These are phyloP conservation scores for Hebeloma cylindrosporum DNA, from an alignment of 768 basidiomycete genomes.

Conservation along the genomic window DNA sequence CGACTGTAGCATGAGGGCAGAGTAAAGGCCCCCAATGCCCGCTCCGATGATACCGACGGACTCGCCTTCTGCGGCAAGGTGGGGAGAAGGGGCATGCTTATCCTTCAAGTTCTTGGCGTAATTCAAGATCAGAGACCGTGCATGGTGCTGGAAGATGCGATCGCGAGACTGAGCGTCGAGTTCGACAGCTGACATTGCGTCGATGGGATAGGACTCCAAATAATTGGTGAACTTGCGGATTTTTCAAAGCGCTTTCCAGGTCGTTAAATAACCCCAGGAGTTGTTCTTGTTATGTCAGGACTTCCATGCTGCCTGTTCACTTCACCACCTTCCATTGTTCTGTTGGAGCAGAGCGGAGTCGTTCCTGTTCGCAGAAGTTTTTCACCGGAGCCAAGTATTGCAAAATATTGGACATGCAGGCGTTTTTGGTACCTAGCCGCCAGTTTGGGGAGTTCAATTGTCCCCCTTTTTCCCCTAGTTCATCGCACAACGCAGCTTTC, in stretches of 20 bases:
- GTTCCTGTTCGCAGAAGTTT: too few species aligned
- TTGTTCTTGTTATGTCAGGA: too few species aligned
- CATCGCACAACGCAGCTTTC: too few species aligned
- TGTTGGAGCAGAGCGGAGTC: too few species aligned
- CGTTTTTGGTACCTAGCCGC: too few species aligned
- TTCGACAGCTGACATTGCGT: background rate
- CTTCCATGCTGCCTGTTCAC: too few species aligned
- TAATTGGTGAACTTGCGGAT: background rate
- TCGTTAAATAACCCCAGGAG: background rate
- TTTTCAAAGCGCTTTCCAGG: background rate
- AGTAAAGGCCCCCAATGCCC: slow-evolving; percentile 37
- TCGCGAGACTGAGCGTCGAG: background rate
- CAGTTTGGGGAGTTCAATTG: too few species aligned
- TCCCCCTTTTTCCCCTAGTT: too few species aligned
- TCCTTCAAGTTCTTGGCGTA: background rate
- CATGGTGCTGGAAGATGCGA: background rate
- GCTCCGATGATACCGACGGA: slow-evolving; percentile 37
- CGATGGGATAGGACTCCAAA: background rate
- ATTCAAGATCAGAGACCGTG: background rate
- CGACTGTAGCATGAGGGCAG: slow-evolving; percentile 45
- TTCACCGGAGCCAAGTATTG: too few species aligned
- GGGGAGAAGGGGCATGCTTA: background rate
- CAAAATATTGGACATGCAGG: too few species aligned
- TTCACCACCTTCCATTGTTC: too few species aligned
- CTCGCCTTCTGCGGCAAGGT: slow-evolving; percentile 3